phyloP scores from a whole-genome alignment of 2,329 filamentous ascomycete species.

The Alternaria angustiovoidea region DNA sequence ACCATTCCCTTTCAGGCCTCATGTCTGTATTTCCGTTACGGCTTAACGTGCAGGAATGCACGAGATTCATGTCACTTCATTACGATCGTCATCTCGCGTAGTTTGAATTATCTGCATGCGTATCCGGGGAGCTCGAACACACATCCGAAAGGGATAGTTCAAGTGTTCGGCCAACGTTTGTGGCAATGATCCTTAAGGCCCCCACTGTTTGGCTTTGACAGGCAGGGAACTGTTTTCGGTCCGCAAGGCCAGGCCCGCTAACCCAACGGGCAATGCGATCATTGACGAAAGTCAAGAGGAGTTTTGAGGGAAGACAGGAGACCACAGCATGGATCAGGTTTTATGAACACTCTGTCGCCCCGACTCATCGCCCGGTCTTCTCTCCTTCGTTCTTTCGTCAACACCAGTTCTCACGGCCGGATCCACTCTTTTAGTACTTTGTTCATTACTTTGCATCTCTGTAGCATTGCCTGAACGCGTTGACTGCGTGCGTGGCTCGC shows the following conservation, averaged over 20 bases:
- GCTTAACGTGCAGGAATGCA: neutral
- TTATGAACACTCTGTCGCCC: slow-evolving; percentile 5
- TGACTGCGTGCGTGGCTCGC: neutral
- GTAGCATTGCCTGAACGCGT: neutral
- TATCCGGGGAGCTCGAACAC: neutral
- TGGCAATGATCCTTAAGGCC: slow-evolving; percentile 4
- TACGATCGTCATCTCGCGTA: slow-evolving; percentile 9
- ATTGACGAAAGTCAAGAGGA: slow-evolving; percentile 6
- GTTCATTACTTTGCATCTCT: neutral
- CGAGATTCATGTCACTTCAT: neutral
- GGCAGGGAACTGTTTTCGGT: slow-evolving; percentile 3
- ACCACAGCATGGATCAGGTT: slow-evolving; percentile 5
- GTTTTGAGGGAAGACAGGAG: slow-evolving; percentile 1
- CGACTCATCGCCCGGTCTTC: neutral
- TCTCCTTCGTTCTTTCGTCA: neutral
- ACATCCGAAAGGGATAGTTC: neutral
- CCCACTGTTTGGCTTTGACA: slow-evolving; percentile 7
- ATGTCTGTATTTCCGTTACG: neutral
- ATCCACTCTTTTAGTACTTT: slow-evolving; percentile 1
- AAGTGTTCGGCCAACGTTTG: neutral
- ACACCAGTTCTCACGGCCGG: neutral
- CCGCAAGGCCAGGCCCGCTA: slow-evolving; percentile 1
- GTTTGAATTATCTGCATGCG: neutral
- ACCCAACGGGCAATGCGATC: slow-evolving; percentile 1
- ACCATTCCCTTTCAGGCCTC: neutral